Evolutionary conservation across 805 yeast species (phyloP).

Genomic region (Wickerhamiella azymoides): DNA sequence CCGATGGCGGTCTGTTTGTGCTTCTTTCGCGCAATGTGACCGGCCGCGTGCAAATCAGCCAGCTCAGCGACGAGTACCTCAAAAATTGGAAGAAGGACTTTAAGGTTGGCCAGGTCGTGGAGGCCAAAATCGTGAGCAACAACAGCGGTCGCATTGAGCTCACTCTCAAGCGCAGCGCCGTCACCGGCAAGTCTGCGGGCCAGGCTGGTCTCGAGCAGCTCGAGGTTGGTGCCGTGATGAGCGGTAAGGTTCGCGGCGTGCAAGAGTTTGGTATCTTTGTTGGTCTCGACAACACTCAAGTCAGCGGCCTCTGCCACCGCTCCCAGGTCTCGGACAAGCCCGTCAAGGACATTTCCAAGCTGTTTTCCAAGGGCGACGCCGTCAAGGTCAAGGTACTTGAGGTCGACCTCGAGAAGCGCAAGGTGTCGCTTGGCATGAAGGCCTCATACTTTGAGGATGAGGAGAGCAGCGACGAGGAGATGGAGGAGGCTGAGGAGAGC

Average conservation of each 20-base stretch:
- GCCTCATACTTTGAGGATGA: constrained; percentile 62
- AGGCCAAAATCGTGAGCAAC: constrained; percentile 56
- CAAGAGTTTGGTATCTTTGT: constrained; percentile 89
- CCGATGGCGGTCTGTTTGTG: constrained; percentile 64
- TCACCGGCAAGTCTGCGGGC: constrained; percentile 49
- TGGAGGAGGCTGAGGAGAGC: constrained; percentile 16
- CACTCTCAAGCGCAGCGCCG: constrained; percentile 69
- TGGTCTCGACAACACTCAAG: constrained; percentile 58
- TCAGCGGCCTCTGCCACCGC: constrained; percentile 79
- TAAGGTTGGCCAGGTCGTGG: constrained; percentile 55
- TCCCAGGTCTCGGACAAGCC: constrained; percentile 60
- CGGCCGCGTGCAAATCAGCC: constrained; percentile 70
- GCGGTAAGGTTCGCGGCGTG: constrained; percentile 64
- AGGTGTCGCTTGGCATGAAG: constrained; percentile 81
- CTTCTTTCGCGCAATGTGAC: constrained; percentile 54
- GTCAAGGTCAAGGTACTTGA: constrained; percentile 72
- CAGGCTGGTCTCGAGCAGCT: constrained; percentile 38
- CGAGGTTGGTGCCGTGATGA: constrained; percentile 52
- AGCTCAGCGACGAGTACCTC: constrained; percentile 65
- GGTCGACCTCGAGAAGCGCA: constrained; percentile 50
- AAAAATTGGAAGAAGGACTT: constrained; percentile 80
- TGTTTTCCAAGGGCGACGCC: constrained; percentile 80
- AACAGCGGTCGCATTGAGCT: constrained; percentile 50
- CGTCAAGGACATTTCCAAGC: constrained; percentile 39
- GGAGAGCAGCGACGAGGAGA: constrained; percentile 19